phyloP scores from a whole-genome alignment of 2,329 filamentous ascomycete species.

The Neofusicoccum umdonicola region DNA sequence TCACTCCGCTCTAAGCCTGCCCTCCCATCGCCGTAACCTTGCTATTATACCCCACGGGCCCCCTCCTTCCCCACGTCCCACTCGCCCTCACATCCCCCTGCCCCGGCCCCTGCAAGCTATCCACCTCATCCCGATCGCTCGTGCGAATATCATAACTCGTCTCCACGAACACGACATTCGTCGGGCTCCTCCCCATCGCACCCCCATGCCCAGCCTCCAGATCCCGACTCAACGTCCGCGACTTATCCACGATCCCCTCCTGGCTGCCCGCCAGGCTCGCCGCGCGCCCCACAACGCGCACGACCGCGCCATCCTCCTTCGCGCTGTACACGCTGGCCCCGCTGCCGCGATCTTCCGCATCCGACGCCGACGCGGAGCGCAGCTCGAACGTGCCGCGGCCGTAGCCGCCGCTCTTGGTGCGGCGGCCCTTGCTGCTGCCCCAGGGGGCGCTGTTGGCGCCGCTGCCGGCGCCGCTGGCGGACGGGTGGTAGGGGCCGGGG shows the following conservation, averaged over 20 bases:
- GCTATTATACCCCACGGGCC: background rate
- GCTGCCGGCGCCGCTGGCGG: background rate
- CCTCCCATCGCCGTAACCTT: background rate
- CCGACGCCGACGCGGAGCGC: no score
- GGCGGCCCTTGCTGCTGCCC: background rate
- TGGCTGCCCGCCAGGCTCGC: background rate
- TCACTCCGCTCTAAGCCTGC: no score
- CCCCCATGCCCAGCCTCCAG: background rate
- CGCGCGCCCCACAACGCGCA: background rate
- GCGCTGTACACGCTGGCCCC: background rate
- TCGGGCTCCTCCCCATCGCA: background rate
- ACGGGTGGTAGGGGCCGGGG: constrained; percentile 18
- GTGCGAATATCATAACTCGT: constrained; percentile 2
- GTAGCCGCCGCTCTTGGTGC: background rate
- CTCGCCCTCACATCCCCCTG: background rate
- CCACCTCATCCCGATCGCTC: background rate
- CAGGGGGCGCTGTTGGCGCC: background rate
- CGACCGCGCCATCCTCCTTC: background rate
- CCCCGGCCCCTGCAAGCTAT: background rate
- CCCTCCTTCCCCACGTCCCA: background rate
- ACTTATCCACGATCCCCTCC: background rate
- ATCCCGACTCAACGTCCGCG: background rate
- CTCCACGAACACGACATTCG: background rate
- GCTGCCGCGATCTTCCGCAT: background rate
- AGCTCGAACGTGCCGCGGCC: background rate